A percentile compares a stretch with the other conserved stretches of the same genome.
These are phyloP conservation scores for Podaxis mareebaensis DNA, from an alignment of 768 basidiomycete genomes.

Conservation along the genomic window DNA sequence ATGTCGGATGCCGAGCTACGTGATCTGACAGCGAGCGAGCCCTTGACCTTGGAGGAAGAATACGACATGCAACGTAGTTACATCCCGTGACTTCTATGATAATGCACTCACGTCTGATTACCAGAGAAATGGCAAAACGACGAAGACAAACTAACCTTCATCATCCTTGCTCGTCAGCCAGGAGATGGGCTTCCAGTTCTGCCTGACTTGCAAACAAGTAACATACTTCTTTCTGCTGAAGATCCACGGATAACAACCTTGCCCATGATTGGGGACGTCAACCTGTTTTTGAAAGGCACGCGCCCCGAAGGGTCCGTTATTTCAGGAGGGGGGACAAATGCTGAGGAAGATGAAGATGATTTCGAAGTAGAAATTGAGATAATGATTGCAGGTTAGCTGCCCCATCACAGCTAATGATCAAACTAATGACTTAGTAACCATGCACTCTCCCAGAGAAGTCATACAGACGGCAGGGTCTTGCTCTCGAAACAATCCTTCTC, in stretches of 20 bases:
- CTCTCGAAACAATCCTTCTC: slow-evolving; percentile 60
- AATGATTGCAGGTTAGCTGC: slow-evolving; percentile 82
- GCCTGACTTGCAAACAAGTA: not conserved
- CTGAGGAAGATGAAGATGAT: slow-evolving; percentile 34
- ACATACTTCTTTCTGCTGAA: slow-evolving; percentile 25
- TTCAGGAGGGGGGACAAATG: slow-evolving; percentile 23
- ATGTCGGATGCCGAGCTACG: slow-evolving; percentile 78
- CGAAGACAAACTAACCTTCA: slow-evolving; percentile 91
- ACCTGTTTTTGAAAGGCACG: slow-evolving; percentile 76
- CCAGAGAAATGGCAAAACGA: slow-evolving; percentile 87
- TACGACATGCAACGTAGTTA: slow-evolving; percentile 82
- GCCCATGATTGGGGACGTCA: slow-evolving; percentile 84
- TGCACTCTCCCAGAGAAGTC: slow-evolving; percentile 46
- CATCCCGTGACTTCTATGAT: not conserved
- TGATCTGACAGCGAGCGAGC: slow-evolving; percentile 82
- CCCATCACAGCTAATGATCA: not conserved
- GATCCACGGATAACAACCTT: slow-evolving; percentile 35
- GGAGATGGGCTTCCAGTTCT: slow-evolving; percentile 17
- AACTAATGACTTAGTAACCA: not conserved
- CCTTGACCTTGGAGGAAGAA: slow-evolving; percentile 77
- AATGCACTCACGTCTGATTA: not conserved
- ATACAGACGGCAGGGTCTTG: slow-evolving; percentile 71
- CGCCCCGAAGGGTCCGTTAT: slow-evolving; percentile 19
- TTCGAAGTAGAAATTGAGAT: slow-evolving; percentile 85
- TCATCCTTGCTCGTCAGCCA: slow-evolving; percentile 59